Percentiles rank a stretch among this genome's conserved stretches.
Conservation (phyloP, 805 yeast species). For the Starmera pachycereana region DNA sequence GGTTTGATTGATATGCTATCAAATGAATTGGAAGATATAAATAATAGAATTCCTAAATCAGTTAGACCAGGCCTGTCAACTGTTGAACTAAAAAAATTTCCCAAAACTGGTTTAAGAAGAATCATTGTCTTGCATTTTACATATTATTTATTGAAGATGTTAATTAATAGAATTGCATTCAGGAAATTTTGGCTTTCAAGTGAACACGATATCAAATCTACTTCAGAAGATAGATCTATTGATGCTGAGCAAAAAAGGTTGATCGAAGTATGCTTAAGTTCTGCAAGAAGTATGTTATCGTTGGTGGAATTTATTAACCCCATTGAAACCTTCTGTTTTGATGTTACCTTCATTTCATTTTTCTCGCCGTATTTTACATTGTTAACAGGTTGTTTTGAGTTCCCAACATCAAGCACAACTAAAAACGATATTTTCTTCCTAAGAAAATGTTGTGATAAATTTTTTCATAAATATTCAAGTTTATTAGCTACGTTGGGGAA, state of each 20-base stretch:
- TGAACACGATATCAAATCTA: constrained; percentile 3
- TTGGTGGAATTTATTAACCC: constrained; percentile 3
- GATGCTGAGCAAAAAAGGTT: constrained; percentile 9
- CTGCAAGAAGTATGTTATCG: constrained; percentile 12
- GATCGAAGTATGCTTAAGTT: constrained; percentile 11
- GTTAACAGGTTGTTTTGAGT: constrained; percentile 14
- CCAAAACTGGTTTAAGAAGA: constrained; percentile 1
- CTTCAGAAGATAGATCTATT: constrained; percentile 1
- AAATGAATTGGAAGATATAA: constrained; percentile 7
- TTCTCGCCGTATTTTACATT: constrained; percentile 16
- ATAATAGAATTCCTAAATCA: constrained; percentile 3
- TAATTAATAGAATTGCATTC: constrained; percentile 19
- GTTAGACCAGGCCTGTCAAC: constrained; percentile 7
- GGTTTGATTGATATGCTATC: constrained; percentile 10
- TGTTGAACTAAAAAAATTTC: not conserved
- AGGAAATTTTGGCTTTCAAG: constrained; percentile 15
- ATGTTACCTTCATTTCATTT: constrained; percentile 10
- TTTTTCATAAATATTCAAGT: constrained; percentile 2
- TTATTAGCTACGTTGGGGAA: constrained; percentile 2
- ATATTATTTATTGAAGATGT: constrained; percentile 11
- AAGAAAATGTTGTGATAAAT: constrained; percentile 1
- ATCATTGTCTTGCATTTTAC: constrained; percentile 9
- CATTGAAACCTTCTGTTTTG: constrained; percentile 5
- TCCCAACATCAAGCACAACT: constrained; percentile 7
- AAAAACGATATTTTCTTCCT: constrained; percentile 10